Base-by-base conservation (phyloP, 1,284 basidiomycete genomes). In the Ustanciosporium gigantosporum region DNA sequence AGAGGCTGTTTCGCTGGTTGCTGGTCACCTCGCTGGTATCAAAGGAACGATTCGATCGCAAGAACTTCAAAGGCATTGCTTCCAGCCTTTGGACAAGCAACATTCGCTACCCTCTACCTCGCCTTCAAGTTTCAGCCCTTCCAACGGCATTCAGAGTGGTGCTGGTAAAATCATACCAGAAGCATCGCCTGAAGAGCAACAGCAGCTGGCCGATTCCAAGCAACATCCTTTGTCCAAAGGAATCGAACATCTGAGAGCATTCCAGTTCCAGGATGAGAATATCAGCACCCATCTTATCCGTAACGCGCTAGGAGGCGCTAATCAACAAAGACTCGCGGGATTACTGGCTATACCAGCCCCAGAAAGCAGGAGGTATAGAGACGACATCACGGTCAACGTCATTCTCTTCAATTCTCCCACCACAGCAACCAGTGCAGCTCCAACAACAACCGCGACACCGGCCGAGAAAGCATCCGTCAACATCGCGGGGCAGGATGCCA, bases 261-360 rank as follows among this genome's bases (percentile, higher is more conserved):
- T 68, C 56, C 66, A 64, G 4, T 77, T 77, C 50, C 61, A 74
- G 53, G 93, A 98, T 76, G 85, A 86, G 25, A 92, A 96, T 74
- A 81, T 91, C 44, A 85, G 89, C 43, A 88, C 91, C 15, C 95
- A 97, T 79, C 81, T 98, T 27, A 91, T 97, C 57, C 83, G 94
- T 60, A 98, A 98, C 74, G 90, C 91, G 13, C 85, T 97, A 51
- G 93, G 90, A 22, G 92, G 93, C 16, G 91, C 85, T 0, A 86
- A 95, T 74, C 82, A 84, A 52, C 80, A 80, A 49, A 80, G 81
- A 43, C 82, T 95, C 46, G 84, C 86, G 19, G 84, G 84, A 74
- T 73, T 89, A 59, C 80, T 97, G 71, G 93, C 90, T 74, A 90
- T 98, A 49, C 90, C 90, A 19, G 83, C 89, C 5, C 89, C 91